Conservation (phyloP, 768 basidiomycete genomes). For the Leccinum ochraceum region DNA sequence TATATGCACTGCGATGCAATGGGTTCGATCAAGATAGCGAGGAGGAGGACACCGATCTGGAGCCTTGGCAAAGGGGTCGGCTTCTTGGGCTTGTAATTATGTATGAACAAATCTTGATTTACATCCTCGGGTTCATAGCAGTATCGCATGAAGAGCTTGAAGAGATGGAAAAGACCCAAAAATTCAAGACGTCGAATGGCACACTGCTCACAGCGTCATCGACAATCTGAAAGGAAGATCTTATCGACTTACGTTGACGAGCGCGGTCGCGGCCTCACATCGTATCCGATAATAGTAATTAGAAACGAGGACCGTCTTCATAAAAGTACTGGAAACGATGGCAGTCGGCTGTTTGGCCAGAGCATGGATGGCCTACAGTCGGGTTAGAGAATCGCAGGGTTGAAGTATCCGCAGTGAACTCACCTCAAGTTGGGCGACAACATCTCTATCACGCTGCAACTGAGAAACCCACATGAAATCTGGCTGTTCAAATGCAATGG, state of each 20-base stretch:
- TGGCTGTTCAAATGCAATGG: slow-evolving; percentile 88
- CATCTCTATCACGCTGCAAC: too few relatives aligned
- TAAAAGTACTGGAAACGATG: too few relatives aligned
- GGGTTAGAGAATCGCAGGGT: too few relatives aligned
- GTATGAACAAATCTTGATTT: slow-evolving; percentile 79
- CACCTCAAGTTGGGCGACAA: too few relatives aligned
- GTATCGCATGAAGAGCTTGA: slow-evolving; percentile 90
- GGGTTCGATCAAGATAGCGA: slow-evolving; percentile 48
- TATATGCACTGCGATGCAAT: slow-evolving; percentile 47
- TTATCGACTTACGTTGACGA: too few relatives aligned
- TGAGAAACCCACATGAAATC: slow-evolving; percentile 97
- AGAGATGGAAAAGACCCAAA: slow-evolving; percentile 90
- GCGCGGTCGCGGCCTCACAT: too few relatives aligned
- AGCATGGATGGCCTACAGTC: too few relatives aligned
- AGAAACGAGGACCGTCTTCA: too few relatives aligned
- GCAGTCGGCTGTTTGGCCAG: too few relatives aligned
- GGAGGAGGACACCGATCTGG: slow-evolving; percentile 46
- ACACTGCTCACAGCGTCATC: slow-evolving; percentile 52
- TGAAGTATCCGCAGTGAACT: too few relatives aligned
- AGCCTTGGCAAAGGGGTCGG: slow-evolving; percentile 45
- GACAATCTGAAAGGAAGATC: slow-evolving; percentile 7
- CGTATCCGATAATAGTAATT: too few relatives aligned
- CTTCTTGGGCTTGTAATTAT: slow-evolving; percentile 50
- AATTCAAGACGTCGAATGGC: slow-evolving; percentile 82
- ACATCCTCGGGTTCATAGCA: slow-evolving; percentile 87